Evolutionary conservation across 148 eudicot species (phyloP), one percentile per base, ranked within the genome.

Genomic region (Chenopodium quinoa): DNA sequence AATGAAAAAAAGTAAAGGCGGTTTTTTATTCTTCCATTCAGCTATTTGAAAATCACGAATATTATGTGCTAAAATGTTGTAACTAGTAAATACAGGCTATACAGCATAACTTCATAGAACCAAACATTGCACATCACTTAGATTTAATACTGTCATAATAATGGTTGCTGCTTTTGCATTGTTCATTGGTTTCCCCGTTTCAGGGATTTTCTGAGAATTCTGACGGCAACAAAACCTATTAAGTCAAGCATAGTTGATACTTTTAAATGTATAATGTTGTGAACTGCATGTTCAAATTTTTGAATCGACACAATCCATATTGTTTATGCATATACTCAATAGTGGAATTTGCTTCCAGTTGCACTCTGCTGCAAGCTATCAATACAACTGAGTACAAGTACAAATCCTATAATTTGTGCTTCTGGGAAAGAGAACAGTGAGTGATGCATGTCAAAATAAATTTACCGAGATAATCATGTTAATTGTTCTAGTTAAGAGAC

Each of bases 81-180:
- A 37, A 25, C 17, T 40, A 65, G 68, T 46, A 34, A 83, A 82
- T 89, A 80, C 17, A 56, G 91, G 91, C 86, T 90, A 40, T 91
- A 73, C 17, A 56, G 90, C 92, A 86, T 89, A 91, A 91, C 86
- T 14, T 77, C 48, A 78, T 92, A 92, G 89, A 92, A 89, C 94
- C 86, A 87, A 87, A 85, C 56, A 75, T 76, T 79, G 83, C 88
- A 88, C 82, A 89, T 76, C 77, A 83, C 85, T 79, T 85, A 81
- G 85, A 90, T 83, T 90, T 92, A 77, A 92, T 92, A 90, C 78
- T 40, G 82, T 86, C 92, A 89, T 78, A 88, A 89, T 78, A 88
- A 88, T 78, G 83, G 66, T 70, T 82, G 44, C 44, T 92, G 32
- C 67, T 90, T 87, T 89, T 78, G 93, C 95, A 89, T 86, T 90